Evolutionary conservation across 495 filamentous ascomycete species (phyloP).

Genomic region (Daldinia childiae): DNA sequence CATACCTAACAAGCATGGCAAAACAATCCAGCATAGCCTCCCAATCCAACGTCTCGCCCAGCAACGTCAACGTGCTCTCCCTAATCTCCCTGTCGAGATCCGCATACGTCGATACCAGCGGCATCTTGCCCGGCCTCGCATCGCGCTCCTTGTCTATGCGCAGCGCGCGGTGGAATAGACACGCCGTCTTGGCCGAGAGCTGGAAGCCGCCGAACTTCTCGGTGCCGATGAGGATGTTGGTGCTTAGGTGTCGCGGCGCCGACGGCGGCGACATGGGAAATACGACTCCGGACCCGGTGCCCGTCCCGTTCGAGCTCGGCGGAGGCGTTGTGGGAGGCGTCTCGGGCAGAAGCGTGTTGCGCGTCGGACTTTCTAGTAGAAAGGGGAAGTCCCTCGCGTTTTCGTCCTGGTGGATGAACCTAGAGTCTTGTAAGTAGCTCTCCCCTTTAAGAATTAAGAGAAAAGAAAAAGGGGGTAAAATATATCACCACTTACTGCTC

Average conservation of each 20-base stretch:
- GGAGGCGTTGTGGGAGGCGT: conserved; percentile 35
- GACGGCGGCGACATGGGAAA: conserved; percentile 34
- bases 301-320: neutral
- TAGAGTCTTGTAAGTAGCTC: conserved; percentile 20
- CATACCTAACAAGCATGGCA: conserved; percentile 45
- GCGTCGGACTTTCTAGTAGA: conserved; percentile 43
- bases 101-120: conserved; percentile 28
- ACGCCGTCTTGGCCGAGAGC: conserved; percentile 42
- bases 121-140: conserved; percentile 37
- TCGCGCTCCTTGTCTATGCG: conserved; percentile 44
- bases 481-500: conserved; percentile 42
- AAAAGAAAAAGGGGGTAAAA: no score
- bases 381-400: conserved; percentile 37
- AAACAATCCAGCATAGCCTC: conserved; percentile 45
- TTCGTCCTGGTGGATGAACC: conserved; percentile 46
- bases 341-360: conserved; percentile 43
- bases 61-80: conserved; percentile 33
- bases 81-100: conserved; percentile 45
- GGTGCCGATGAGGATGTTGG: conserved; percentile 23
- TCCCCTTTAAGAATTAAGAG: no score
- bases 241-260: conserved; percentile 31
- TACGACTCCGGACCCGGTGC: neutral
- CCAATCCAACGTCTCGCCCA: conserved; percentile 42
- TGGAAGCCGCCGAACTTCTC: conserved; percentile 42
- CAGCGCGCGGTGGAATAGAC: conserved; percentile 43